Evolutionary conservation across 805 yeast genomes (phyloP), one percentile per base, ranked within the genome.

Genomic region (Tetrapisispora nanseiensis): DNA sequence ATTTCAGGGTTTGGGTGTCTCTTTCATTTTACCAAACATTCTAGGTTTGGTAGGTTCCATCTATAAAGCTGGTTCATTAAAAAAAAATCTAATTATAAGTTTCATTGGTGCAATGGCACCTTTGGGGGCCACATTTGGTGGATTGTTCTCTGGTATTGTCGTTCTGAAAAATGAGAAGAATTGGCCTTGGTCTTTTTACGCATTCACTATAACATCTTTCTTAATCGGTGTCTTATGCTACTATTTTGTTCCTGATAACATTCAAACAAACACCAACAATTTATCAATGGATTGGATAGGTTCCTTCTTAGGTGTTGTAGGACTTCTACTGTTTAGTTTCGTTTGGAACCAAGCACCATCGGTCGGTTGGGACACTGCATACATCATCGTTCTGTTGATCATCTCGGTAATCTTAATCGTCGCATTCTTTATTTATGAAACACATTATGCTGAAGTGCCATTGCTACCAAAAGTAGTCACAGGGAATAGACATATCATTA

Each of bases 311-410:
- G 89, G 85, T 3, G 72, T 82, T 4, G 44, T 63, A 6, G 86
- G 85, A 0, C 59, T 84, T 37, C 68, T 81, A 2, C 55, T 83
- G 27, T 67, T 84, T 56, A 82, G 79, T 50, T 77, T 82, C 55
- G 75, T 76, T 2, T 76, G 86, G 77, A 82, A 80, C 51, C 87
- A 84, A 56, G 90, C 82, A 2, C 85, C 90, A 0, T 69, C 73
- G 5, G 80, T 66, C 2, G 86, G 89, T 18, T 83, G 90, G 90
- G 51, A 60, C 10, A 55, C 54, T 2, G 70, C 79, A 1, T 82
- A 82, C 49, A 72, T 79, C 33, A 73, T 78, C 33, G 76, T 68
- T 0, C 55, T 83, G 11, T 60, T 82, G 23, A 63, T 79, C 1
- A 55, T 81, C 5, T 76, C 86, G 0, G 47, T 67, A 0, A 22